Conservation (phyloP, 2,329 filamentous ascomycete genomes). For the Coniochaeta ligniaria region DNA sequence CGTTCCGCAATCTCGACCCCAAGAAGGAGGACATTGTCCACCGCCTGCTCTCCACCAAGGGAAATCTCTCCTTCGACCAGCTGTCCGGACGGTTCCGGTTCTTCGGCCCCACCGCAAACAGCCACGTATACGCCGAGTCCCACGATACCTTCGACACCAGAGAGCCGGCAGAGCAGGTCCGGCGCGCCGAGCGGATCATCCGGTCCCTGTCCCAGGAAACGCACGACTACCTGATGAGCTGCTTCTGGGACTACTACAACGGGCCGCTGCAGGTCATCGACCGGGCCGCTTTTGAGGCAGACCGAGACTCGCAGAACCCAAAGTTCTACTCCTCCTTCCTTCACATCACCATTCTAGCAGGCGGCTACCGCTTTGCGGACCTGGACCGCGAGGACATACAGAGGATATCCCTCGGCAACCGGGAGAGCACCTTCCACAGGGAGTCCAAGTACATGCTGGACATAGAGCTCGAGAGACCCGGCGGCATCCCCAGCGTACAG, state of each 20-base stretch:
- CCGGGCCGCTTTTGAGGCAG: conserved; percentile 39
- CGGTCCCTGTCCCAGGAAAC: conserved; percentile 35
- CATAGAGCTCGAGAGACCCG: conserved; percentile 42
- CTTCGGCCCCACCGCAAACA: conserved; percentile 47
- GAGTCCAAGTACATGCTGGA: conserved; percentile 49
- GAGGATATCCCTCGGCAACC: conserved; percentile 33
- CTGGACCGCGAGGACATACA: conserved; percentile 39
- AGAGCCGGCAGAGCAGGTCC: conserved; percentile 36
- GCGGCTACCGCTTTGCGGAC: conserved; percentile 44
- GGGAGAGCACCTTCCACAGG: conserved; percentile 44
- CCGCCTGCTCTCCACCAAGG: conserved; percentile 39
- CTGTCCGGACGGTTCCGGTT: conserved; percentile 41
- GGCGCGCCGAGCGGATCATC: conserved; percentile 39
- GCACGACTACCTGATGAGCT: conserved; percentile 43
- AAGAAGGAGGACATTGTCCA: conserved; percentile 41
- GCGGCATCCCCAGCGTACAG: conserved; percentile 44
- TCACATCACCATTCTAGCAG: conserved; percentile 43
- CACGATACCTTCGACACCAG: conserved; percentile 24
- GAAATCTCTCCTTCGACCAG: conserved; percentile 44
- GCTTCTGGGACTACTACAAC: conserved; percentile 47
- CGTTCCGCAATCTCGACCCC: conserved; percentile 27
- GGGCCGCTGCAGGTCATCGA: conserved; percentile 40
- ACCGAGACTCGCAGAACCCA: conserved; percentile 34
- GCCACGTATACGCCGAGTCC: conserved; percentile 39
- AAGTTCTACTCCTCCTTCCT: conserved; percentile 46